Conservation (phyloP, 2,329 filamentous ascomycete species). For the Microascus cirrosus region DNA sequence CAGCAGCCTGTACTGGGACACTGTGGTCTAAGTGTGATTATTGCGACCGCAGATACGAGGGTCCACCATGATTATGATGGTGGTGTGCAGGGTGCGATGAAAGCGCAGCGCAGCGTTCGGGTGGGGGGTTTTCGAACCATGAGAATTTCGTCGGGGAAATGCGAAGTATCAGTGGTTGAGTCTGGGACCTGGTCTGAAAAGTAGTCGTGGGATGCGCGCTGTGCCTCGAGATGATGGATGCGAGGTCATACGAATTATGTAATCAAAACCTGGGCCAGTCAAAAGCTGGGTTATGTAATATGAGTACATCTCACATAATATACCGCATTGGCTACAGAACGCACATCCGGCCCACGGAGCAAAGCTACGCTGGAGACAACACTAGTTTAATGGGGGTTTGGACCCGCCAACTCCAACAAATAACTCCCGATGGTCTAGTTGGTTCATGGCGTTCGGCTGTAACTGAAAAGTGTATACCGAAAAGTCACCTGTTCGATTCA, state of each 20-base stretch:
- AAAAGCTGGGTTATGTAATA: neutral
- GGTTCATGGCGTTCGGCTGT: neutral
- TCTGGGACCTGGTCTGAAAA: neutral
- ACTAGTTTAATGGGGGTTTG: neutral
- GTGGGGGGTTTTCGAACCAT: neutral
- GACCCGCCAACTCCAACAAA: neutral
- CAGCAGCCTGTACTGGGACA: neutral
- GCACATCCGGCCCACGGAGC: no score
- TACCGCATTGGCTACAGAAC: no score
- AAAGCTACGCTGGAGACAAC: no score
- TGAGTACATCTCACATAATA: neutral
- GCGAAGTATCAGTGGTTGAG: neutral
- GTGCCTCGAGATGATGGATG: neutral
- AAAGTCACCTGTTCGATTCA: neutral
- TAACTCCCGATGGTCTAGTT: neutral
- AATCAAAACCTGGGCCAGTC: neutral
- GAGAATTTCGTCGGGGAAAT: neutral
- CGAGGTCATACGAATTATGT: neutral
- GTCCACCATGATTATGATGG: neutral
- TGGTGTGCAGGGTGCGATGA: neutral
- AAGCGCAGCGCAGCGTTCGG: neutral
- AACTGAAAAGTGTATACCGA: neutral
- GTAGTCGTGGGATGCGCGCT: neutral
- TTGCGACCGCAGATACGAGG: neutral
- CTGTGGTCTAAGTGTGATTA: slow-evolving; percentile 1